A percentile compares a stretch with the other conserved stretches of the same genome.
Conservation (phyloP, 2,329 filamentous ascomycete genomes). For the Aspergillus latus region DNA sequence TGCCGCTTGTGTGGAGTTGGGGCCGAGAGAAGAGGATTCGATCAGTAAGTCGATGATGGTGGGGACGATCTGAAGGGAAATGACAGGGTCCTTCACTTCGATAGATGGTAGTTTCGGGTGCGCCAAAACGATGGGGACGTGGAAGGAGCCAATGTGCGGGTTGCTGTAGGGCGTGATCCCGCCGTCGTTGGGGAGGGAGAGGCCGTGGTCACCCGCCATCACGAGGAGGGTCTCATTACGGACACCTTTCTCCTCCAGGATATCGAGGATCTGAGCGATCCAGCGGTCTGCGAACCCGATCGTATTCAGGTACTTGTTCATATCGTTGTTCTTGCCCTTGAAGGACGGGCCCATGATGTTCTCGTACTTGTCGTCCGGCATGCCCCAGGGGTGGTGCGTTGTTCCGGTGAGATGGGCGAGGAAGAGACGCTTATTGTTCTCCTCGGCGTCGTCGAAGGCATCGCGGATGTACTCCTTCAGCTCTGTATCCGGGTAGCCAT, state of each 20-base stretch:
- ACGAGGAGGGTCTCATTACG: constrained; percentile 35
- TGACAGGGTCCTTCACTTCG: constrained; percentile 29
- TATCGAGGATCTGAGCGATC: constrained; percentile 32
- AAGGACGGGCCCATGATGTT: constrained; percentile 23
- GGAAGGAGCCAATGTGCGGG: constrained; percentile 35
- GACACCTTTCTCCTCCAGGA: constrained; percentile 33
- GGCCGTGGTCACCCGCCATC: constrained; percentile 37
- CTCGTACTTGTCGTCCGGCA: constrained; percentile 29
- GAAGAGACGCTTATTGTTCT: constrained; percentile 33
- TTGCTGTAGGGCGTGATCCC: constrained; percentile 36
- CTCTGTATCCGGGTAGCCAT: constrained; percentile 34
- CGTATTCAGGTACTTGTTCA: constrained; percentile 19
- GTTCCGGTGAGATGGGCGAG: constrained; percentile 36
- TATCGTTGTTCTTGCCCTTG: constrained; percentile 14
- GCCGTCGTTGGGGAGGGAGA: constrained; percentile 38
- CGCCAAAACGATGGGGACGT: constrained; percentile 34
- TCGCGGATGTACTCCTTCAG: constrained; percentile 35
- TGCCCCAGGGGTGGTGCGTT: constrained; percentile 35
- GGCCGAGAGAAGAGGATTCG: constrained; percentile 31
- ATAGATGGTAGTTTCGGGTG: constrained; percentile 34
- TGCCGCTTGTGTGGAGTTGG: constrained; percentile 21
- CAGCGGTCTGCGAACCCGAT: constrained; percentile 35
- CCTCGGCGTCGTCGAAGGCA: constrained; percentile 33
- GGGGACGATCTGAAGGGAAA: constrained; percentile 33
- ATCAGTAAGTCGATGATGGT: constrained; percentile 34